These are phyloP conservation scores for Helotiales sp. DNA, from an alignment of 2,329 filamentous ascomycete species.

Conservation along the genomic window DNA sequence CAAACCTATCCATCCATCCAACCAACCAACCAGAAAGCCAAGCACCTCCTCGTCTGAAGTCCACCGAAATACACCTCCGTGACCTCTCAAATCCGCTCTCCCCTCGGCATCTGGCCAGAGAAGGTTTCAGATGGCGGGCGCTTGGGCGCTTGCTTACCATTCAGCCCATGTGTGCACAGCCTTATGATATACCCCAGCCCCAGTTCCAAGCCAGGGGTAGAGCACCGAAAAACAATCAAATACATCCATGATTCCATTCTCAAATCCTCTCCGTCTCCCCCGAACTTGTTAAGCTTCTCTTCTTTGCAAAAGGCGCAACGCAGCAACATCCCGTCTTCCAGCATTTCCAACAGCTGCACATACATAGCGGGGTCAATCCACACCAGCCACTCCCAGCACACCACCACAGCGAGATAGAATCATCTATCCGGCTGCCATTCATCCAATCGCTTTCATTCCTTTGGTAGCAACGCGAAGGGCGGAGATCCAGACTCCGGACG, in stretches of 20 bases:
- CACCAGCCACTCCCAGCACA: conserved; percentile 3
- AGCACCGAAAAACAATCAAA: background rate
- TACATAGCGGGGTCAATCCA: background rate
- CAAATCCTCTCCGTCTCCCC: too few species aligned
- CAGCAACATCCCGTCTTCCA: background rate
- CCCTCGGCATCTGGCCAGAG: background rate
- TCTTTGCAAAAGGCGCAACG: background rate
- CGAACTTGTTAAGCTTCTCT: too few species aligned
- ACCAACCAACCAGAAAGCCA: background rate
- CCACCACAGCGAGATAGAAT: background rate
- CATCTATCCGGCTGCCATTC: background rate
- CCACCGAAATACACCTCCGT: background rate
- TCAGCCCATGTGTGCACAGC: background rate
- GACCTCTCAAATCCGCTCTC: background rate
- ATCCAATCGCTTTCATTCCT: conserved; percentile 1
- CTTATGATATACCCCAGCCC: background rate
- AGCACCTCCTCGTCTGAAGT: background rate
- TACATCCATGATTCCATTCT: background rate
- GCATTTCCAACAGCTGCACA: background rate
- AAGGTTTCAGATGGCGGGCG: background rate
- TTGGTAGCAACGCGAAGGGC: background rate
- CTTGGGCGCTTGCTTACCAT: conserved; percentile 7
- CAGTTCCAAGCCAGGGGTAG: too few species aligned
- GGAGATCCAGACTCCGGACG: background rate
- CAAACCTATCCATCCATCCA: background rate